Evolutionary conservation across 495 filamentous ascomycete species (phyloP), one percentile per base, ranked within the genome.

Genomic region (Viridothelium virens): DNA sequence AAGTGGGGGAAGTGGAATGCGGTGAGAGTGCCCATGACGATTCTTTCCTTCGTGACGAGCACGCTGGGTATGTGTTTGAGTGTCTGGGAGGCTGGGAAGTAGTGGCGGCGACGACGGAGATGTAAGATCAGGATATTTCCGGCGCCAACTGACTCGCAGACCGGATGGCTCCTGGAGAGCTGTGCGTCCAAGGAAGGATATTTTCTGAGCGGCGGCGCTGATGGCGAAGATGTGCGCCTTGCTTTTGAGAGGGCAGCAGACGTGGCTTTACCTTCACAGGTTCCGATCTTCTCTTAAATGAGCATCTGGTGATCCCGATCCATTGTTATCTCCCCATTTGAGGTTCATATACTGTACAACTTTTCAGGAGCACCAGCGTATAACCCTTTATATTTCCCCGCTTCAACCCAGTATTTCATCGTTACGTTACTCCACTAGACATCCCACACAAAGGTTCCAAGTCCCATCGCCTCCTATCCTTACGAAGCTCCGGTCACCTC

Each of bases 401-500:
- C 25, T 25, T 25, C 25, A 25, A 25, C 25, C 25, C 25, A 25
- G 25, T 25, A 25, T 25, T 25, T 25, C 25, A 25, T 25, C 25
- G 25, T 25, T 25, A 25, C 25, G 25, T 25, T 25, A 25, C 25
- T 25, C 25, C 25, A 25, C 25, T 25, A 25, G 25, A 25, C 25
- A 25, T 25, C 25, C 25, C 25, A 25, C 25, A 25, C 25, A 25
- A 25, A 25, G 25, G 25, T 25, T 25, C 25, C 25, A 25, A 25
- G 25, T 25, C 25, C 25, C 25, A 25, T 25, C 25, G 25, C 25
- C 48, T 25, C 5, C 5, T n/a, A 11, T 16, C n/a, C 18, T 53
- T n/a, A 53, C n/a, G 48, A 14, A 5, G 62, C 63, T 46, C 66
- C 68, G 16, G 65, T 66, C 14, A 74, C 50, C 2, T 62, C 62